Conservation (phyloP, 2,329 filamentous ascomycete genomes). For the Penicillium sp. region DNA sequence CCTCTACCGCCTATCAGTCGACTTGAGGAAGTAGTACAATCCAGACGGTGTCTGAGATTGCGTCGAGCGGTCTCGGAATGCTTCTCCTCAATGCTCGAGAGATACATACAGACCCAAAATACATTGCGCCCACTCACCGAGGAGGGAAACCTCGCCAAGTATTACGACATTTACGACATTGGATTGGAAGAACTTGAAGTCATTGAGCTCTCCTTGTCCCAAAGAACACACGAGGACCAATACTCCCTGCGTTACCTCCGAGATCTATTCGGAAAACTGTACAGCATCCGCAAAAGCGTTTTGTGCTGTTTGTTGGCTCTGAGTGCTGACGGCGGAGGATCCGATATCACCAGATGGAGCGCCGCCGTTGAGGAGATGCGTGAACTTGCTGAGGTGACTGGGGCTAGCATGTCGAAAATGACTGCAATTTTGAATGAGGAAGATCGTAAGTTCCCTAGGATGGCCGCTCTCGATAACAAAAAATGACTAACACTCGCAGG, state of each 20-base stretch:
- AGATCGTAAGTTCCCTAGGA: conserved; percentile 61
- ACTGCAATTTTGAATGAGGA: conserved; percentile 73
- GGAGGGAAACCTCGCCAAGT: conserved; percentile 82
- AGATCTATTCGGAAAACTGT: conserved; percentile 76
- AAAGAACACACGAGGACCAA: conserved; percentile 70
- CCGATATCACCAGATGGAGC: conserved; percentile 77
- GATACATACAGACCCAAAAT: conserved; percentile 69
- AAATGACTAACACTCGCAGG: conserved; percentile 25
- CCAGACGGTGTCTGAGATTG: conserved; percentile 75
- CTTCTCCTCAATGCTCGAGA: conserved; percentile 69
- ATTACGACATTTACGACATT: conserved; percentile 86
- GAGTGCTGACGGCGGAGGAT: conserved; percentile 74
- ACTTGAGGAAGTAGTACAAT: conserved; percentile 79
- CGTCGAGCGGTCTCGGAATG: conserved; percentile 72
- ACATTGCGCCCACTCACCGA: conserved; percentile 73
- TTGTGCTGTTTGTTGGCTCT: conserved; percentile 87
- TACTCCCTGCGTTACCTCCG: conserved; percentile 81
- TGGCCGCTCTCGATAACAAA: background rate
- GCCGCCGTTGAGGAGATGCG: conserved; percentile 74
- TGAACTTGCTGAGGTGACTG: conserved; percentile 63
- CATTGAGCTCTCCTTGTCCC: conserved; percentile 64
- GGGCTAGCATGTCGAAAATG: conserved; percentile 64
- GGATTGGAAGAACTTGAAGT: conserved; percentile 72
- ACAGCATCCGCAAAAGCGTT: conserved; percentile 78
- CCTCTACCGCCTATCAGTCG: conserved; percentile 90